Evolutionary conservation across 148 eudicot genomes (phyloP).

Genomic region (Chenopodium album): DNA sequence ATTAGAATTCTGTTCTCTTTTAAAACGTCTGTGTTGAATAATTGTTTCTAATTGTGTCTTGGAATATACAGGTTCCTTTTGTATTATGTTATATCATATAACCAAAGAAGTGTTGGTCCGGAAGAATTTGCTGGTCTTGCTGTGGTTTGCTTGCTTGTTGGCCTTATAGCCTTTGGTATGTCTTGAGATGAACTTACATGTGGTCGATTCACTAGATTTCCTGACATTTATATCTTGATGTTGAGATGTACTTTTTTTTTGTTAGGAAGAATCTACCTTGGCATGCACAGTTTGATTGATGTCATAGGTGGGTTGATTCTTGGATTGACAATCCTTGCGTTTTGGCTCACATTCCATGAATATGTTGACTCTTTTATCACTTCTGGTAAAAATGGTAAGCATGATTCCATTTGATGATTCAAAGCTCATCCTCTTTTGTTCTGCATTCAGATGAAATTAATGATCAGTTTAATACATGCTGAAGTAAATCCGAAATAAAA

Average conservation of each 20-base stretch:
- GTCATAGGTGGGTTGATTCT: slow-evolving; percentile 69
- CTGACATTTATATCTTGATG: slow-evolving; percentile 14
- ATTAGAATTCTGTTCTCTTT: background rate
- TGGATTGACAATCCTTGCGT: slow-evolving; percentile 65
- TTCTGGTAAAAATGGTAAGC: slow-evolving; percentile 86
- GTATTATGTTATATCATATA: slow-evolving; percentile 54
- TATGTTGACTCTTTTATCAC: slow-evolving; percentile 67
- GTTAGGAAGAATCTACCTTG: slow-evolving; percentile 92
- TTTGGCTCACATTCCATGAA: slow-evolving; percentile 71
- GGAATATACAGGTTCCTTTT: slow-evolving; percentile 60
- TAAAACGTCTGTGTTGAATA: background rate
- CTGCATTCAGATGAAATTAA: background rate
- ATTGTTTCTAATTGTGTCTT: slow-evolving; percentile 15
- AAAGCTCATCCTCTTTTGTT: slow-evolving; percentile 6
- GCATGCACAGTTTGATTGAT: slow-evolving; percentile 95
- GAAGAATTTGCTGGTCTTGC: slow-evolving; percentile 44
- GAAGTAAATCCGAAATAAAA: background rate
- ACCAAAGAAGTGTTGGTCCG: slow-evolving; percentile 33
- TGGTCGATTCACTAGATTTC: background rate
- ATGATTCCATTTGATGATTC: background rate
- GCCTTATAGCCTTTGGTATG: slow-evolving; percentile 83
- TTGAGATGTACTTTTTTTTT: slow-evolving; percentile 34
- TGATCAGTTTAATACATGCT: background rate
- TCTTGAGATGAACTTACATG: slow-evolving; percentile 6
- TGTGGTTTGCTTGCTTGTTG: slow-evolving; percentile 57